A percentile compares a stretch with the other conserved stretches of the same genome.
These are phyloP conservation scores for Rubus idaeus DNA, from an alignment of 306 rosid species.

Conservation along the genomic window DNA sequence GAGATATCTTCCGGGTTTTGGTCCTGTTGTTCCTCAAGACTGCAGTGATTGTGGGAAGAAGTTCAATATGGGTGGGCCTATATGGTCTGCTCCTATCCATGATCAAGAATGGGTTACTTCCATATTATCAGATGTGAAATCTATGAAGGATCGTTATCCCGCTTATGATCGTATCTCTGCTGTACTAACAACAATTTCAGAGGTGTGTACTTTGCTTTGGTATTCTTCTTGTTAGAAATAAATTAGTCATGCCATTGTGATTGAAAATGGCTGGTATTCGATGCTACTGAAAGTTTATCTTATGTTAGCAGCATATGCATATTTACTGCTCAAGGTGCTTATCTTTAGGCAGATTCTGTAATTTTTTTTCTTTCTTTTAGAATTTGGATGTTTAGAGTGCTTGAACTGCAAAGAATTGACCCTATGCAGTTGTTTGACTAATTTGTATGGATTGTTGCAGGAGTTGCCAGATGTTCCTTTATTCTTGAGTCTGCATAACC, in stretches of 20 bases:
- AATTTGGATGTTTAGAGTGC: too few relatives aligned
- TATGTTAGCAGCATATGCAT: neutral
- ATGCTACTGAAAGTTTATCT: neutral
- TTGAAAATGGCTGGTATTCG: neutral
- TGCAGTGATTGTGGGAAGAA: slow-evolving; percentile 92
- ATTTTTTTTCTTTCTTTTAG: too few relatives aligned
- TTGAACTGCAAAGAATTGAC: too few relatives aligned
- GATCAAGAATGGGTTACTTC: slow-evolving; percentile 95
- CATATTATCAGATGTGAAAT: slow-evolving; percentile 64
- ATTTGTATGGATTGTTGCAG: slow-evolving; percentile 40
- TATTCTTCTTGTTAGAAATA: neutral
- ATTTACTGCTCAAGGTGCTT: neutral
- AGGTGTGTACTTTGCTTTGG: slow-evolving; percentile 43
- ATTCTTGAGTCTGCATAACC: slow-evolving; percentile 89
- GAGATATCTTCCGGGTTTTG: slow-evolving; percentile 86
- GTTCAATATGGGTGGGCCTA: slow-evolving; percentile 93
- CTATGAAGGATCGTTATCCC: slow-evolving; percentile 75
- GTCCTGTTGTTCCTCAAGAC: slow-evolving; percentile 86
- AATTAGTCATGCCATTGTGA: neutral
- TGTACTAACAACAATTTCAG: slow-evolving; percentile 82
- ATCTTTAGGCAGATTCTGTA: neutral
- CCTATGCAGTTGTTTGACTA: neutral
- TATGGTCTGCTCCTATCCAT: slow-evolving; percentile 96
- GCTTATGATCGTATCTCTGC: slow-evolving; percentile 89
- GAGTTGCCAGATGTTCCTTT: slow-evolving; percentile 93